Evolutionary conservation across 345 rosid genomes (phyloP).

Genomic region (Lepidium sativum): DNA sequence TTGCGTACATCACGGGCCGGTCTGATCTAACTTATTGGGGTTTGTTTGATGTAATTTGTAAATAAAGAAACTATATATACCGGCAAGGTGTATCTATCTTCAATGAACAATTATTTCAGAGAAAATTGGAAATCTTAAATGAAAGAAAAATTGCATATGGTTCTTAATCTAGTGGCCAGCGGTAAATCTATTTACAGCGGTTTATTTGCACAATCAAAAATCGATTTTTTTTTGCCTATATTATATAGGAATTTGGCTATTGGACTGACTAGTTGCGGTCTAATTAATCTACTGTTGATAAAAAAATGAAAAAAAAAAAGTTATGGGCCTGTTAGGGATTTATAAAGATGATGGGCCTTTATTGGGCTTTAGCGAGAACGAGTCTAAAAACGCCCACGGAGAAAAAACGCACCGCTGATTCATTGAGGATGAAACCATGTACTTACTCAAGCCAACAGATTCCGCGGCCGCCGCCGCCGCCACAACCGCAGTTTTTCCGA

Average conservation of each 20-base stretch:
- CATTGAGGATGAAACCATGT: background rate
- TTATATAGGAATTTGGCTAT: too few relatives aligned
- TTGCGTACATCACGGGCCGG: background rate
- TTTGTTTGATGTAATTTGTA: conserved; percentile 19
- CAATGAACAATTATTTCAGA: background rate
- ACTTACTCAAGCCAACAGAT: background rate
- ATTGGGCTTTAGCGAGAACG: background rate
- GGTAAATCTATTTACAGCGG: too few relatives aligned
- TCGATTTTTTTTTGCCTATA: too few relatives aligned
- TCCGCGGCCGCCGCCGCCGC: background rate
- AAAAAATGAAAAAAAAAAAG: too few relatives aligned
- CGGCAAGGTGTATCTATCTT: background rate
- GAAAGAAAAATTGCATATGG: too few relatives aligned
- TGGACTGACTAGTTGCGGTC: too few relatives aligned
- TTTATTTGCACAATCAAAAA: too few relatives aligned
- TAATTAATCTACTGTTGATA: too few relatives aligned
- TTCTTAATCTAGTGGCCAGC: too few relatives aligned
- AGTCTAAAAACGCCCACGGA: background rate
- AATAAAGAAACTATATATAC: background rate
- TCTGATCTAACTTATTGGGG: conserved; percentile 12
- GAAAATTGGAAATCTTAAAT: too few relatives aligned
- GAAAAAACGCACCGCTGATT: background rate
- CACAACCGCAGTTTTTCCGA: background rate
- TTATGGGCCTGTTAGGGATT: too few relatives aligned
- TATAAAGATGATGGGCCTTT: too few relatives aligned